These are phyloP conservation scores for Daldinia vernicosa DNA, from an alignment of 495 filamentous ascomycete genomes.

Conservation along the genomic window DNA sequence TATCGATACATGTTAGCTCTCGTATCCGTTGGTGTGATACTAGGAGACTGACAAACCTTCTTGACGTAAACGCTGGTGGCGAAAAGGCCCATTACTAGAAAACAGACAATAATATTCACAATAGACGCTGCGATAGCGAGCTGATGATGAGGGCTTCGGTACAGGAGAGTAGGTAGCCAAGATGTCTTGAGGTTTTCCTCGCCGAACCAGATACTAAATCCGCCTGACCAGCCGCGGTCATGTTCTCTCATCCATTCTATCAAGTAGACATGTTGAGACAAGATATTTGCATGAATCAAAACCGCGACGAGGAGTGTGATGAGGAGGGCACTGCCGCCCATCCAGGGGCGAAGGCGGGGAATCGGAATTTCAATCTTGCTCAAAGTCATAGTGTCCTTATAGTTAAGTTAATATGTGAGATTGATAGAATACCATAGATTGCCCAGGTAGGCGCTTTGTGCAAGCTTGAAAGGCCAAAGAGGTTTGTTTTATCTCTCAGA, in stretches of 20 bases:
- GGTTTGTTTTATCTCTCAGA: neutral
- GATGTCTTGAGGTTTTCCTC: neutral
- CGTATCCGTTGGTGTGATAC: neutral
- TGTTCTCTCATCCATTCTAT: neutral
- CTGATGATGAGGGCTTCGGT: constrained; percentile 12
- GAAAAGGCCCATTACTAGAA: neutral
- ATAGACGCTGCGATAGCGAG: constrained; percentile 11
- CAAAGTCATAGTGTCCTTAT: neutral
- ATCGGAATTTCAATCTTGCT: neutral
- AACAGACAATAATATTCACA: neutral
- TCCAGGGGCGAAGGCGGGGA: neutral
- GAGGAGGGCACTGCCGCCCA: neutral
- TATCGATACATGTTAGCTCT: neutral
- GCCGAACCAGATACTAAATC: neutral
- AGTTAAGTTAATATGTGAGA: too few species aligned
- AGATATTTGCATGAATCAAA: neutral
- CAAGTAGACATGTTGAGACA: neutral
- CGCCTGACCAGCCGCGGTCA: neutral
- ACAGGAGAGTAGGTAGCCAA: constrained; percentile 3
- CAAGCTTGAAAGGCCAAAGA: too few species aligned
- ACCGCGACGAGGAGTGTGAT: neutral
- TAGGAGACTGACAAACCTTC: neutral
- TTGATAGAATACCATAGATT: too few species aligned
- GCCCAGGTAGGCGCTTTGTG: too few species aligned
- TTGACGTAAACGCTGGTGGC: neutral